Evolutionary conservation across 768 basidiomycete genomes (phyloP).

Genomic region (Suillus bovinus): DNA sequence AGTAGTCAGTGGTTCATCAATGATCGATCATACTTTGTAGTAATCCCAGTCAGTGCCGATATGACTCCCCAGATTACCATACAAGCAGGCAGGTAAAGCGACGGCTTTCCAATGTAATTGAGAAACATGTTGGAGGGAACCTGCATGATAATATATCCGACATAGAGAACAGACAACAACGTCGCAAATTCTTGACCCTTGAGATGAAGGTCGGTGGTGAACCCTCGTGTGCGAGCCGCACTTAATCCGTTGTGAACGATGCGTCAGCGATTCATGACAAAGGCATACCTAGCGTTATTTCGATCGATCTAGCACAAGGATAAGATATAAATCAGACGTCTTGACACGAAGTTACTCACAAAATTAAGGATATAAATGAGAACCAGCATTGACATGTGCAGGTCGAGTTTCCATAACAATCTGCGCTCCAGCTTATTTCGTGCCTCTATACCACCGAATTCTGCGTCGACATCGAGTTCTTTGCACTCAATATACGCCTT

Average conservation of each 20-base stretch:
- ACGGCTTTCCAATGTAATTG: slow-evolving; percentile 66
- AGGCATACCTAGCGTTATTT: slow-evolving; percentile 61
- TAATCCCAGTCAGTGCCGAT: slow-evolving; percentile 47
- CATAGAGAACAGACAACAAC: slow-evolving; percentile 67
- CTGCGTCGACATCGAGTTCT: slow-evolving; percentile 31
- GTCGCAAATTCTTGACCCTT: slow-evolving; percentile 64
- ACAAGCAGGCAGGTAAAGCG: slow-evolving; percentile 61
- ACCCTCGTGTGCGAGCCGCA: slow-evolving; percentile 63
- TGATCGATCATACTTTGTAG: slow-evolving; percentile 27
- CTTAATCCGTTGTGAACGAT: slow-evolving; percentile 32
- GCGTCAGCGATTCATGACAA: background rate
- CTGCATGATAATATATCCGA: slow-evolving; percentile 50
- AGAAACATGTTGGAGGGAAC: slow-evolving; percentile 68
- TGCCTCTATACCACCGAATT: slow-evolving; percentile 49
- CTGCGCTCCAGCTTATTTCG: slow-evolving; percentile 50
- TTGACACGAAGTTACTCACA: slow-evolving; percentile 17
- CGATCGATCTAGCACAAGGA: slow-evolving; percentile 53
- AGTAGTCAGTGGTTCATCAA: background rate
- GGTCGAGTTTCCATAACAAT: slow-evolving; percentile 55
- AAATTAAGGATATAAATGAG: slow-evolving; percentile 41
- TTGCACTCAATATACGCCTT: slow-evolving; percentile 7
- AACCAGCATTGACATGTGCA: slow-evolving; percentile 54
- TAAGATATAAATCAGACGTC: background rate
- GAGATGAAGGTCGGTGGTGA: slow-evolving; percentile 63
- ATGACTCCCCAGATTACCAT: slow-evolving; percentile 74